Conservation (phyloP, 495 filamentous ascomycete species). For the Umbilicaria muhlenbergii region DNA sequence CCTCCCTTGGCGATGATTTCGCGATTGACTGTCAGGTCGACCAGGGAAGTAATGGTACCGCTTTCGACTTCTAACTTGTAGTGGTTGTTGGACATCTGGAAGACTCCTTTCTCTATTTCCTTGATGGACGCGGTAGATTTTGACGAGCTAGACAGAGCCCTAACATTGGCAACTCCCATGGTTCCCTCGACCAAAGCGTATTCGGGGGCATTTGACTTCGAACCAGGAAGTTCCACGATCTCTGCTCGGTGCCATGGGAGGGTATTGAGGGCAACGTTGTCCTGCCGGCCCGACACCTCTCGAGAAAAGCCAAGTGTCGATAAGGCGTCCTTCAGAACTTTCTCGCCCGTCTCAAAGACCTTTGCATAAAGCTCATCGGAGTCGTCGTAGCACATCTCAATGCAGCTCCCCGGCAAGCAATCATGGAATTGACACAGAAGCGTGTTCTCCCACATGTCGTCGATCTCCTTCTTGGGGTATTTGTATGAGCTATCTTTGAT, state of each 20-base stretch:
- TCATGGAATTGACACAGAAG: constrained; percentile 95
- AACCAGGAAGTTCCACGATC: constrained; percentile 42
- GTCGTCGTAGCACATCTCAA: constrained; percentile 95
- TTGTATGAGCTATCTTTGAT: constrained; percentile 53
- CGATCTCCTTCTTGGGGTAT: constrained; percentile 83
- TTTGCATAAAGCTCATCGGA: constrained; percentile 73
- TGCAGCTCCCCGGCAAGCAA: constrained; percentile 85
- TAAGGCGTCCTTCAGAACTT: constrained; percentile 53
- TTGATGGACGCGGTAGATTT: constrained; percentile 40
- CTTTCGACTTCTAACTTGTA: constrained; percentile 53
- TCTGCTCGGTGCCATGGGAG: constrained; percentile 69
- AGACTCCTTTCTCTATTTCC: constrained; percentile 52
- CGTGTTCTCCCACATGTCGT: constrained; percentile 81
- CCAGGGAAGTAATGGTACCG: constrained; percentile 69
- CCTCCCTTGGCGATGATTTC: constrained; percentile 65
- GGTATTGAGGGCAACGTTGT: constrained; percentile 56
- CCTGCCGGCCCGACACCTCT: constrained; percentile 15
- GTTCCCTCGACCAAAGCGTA: constrained; percentile 33
- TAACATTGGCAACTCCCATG: constrained; percentile 32
- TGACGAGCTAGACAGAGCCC: constrained; percentile 25
- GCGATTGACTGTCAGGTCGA: constrained; percentile 50
- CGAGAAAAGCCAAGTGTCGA: constrained; percentile 44
- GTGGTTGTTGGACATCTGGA: constrained; percentile 60
- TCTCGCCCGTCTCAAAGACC: constrained; percentile 62
- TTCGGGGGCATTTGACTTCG: constrained; percentile 17